These are phyloP conservation scores for Letharia columbiana DNA, from an alignment of 495 filamentous ascomycete genomes.

Conservation along the genomic window DNA sequence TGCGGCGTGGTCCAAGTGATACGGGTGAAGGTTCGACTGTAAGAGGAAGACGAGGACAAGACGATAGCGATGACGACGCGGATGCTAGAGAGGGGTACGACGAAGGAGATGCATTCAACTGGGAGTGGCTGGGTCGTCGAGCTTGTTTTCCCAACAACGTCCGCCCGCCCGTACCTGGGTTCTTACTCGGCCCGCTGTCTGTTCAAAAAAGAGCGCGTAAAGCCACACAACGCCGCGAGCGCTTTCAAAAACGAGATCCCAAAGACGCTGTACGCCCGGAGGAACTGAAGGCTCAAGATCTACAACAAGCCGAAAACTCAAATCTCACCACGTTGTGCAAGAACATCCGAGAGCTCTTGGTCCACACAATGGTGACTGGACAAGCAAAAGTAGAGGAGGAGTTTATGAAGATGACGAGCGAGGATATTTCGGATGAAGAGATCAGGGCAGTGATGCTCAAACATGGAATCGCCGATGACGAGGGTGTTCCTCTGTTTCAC, in stretches of 20 bases:
- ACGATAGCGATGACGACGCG: constrained; percentile 30
- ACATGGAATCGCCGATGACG: constrained; percentile 50
- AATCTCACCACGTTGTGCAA: constrained; percentile 64
- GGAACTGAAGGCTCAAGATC: constrained; percentile 60
- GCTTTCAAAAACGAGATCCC: constrained; percentile 54
- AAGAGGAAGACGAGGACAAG: constrained; percentile 20
- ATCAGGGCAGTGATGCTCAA: constrained; percentile 41
- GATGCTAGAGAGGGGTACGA: constrained; percentile 42
- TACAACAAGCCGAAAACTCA: constrained; percentile 62
- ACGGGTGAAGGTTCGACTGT: constrained; percentile 25
- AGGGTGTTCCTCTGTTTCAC: constrained; percentile 63
- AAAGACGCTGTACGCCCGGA: constrained; percentile 59
- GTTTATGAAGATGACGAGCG: constrained; percentile 20
- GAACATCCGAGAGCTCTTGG: constrained; percentile 49
- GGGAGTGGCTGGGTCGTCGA: constrained; percentile 70
- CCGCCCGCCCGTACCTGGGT: constrained; percentile 70
- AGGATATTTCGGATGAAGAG: constrained; percentile 32
- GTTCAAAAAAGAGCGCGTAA: constrained; percentile 74
- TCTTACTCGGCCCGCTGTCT: constrained; percentile 82
- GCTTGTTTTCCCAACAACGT: constrained; percentile 64
- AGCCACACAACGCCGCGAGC: constrained; percentile 53
- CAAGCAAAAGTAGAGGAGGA: constrained; percentile 32
- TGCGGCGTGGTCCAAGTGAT: constrained; percentile 51
- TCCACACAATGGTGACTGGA: constrained; percentile 36
- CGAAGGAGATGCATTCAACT: constrained; percentile 72